Evolutionary conservation across 225 moss, liverwort and hornwort species (phyloP).

Genomic region (Neckera pumila): DNA sequence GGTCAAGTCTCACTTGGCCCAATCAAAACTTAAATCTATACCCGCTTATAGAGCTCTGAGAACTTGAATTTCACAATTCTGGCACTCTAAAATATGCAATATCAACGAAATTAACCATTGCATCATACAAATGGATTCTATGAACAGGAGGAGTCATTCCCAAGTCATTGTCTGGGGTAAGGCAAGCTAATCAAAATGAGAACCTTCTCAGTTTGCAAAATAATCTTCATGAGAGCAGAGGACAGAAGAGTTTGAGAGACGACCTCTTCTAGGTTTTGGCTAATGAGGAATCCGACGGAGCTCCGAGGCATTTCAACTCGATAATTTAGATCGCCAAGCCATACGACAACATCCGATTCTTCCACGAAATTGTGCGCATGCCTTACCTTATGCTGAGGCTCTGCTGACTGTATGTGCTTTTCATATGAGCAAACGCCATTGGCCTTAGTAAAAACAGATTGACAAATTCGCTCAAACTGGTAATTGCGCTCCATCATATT

Average conservation of each 20-base stretch:
- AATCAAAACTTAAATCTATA: background rate
- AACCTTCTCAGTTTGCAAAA: background rate
- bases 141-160: background rate
- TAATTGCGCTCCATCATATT: constrained; percentile 58
- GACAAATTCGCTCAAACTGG: constrained; percentile 42
- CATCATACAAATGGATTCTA: too few relatives aligned
- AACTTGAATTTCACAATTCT: background rate
- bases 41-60: background rate
- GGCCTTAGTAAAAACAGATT: constrained; percentile 37
- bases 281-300: constrained; percentile 52
- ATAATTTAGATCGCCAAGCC: constrained; percentile 83
- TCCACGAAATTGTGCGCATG: constrained; percentile 30
- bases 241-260: background rate
- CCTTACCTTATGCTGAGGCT: constrained; percentile 5
- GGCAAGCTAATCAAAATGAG: background rate
- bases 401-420: constrained; percentile 8
- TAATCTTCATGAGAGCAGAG: background rate
- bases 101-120: background rate
- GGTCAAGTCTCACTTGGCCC: too few relatives aligned
- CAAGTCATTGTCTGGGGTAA: background rate
- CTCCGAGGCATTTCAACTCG: constrained; percentile 62
- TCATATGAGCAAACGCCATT: constrained; percentile 12
- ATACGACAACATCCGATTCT: constrained; percentile 60
- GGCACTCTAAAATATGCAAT: background rate
- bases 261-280: constrained; percentile 69